phyloP scores from a whole-genome alignment of 768 basidiomycete genomes.

The Calocera viscosa region DNA sequence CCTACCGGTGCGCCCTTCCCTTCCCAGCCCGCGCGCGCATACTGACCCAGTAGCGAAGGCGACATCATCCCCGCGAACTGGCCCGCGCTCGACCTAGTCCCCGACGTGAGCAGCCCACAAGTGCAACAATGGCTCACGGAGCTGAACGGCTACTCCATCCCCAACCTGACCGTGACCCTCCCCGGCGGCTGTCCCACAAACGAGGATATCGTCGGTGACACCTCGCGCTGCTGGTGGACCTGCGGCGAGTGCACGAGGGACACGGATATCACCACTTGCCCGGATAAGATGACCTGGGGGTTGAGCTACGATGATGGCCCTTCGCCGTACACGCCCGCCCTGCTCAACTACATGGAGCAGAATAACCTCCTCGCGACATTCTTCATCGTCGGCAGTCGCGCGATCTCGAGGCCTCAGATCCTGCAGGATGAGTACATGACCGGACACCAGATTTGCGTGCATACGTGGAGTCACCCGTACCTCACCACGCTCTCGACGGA shows the following conservation, averaged over 20 bases:
- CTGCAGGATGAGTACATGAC: conserved; percentile 64
- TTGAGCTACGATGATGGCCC: conserved; percentile 61
- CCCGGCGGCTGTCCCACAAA: conserved; percentile 45
- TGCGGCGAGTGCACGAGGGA: conserved; percentile 55
- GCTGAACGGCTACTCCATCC: conserved; percentile 44
- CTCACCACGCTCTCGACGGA: conserved; percentile 68
- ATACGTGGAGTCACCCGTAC: conserved; percentile 56
- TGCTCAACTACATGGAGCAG: conserved; percentile 56
- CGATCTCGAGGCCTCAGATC: conserved; percentile 52
- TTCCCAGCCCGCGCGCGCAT: neutral
- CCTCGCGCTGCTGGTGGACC: conserved; percentile 64
- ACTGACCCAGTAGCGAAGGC: neutral
- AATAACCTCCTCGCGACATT: conserved; percentile 65
- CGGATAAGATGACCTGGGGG: conserved; percentile 47
- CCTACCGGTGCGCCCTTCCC: conserved; percentile 24
- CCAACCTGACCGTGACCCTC: conserved; percentile 30
- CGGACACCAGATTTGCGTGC: conserved; percentile 64
- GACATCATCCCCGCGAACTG: conserved; percentile 43
- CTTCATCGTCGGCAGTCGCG: conserved; percentile 60
- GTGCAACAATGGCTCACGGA: conserved; percentile 55
- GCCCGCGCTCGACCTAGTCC: conserved; percentile 50
- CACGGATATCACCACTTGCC: conserved; percentile 67
- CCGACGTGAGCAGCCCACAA: conserved; percentile 47
- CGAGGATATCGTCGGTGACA: conserved; percentile 40
- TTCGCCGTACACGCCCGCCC: conserved; percentile 57